These are phyloP conservation scores for Syzygium aqueum DNA, from an alignment of 345 rosid species.

Conservation along the genomic window DNA sequence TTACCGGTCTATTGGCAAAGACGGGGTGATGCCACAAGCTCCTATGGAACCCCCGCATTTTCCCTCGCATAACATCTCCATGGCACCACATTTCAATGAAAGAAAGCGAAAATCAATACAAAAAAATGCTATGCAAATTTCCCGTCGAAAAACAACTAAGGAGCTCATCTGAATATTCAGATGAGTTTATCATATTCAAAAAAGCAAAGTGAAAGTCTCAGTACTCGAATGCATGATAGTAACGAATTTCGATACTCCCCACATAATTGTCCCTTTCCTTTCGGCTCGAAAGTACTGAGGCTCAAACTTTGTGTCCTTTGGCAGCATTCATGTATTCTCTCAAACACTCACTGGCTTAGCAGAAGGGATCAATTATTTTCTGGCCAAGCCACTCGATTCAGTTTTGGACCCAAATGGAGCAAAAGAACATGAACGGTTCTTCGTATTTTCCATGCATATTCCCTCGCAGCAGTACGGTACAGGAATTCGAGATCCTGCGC, in stretches of 20 bases:
- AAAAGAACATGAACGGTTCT: neutral
- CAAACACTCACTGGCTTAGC: neutral
- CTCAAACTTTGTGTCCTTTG: neutral
- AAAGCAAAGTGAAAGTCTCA: rapidly evolving
- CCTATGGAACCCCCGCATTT: too few relatives aligned
- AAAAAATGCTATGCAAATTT: neutral
- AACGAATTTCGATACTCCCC: rapidly evolving
- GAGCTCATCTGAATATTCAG: neutral
- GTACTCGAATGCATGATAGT: rapidly evolving
- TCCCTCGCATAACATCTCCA: neutral
- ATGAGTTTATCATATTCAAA: neutral
- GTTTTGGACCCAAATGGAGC: neutral
- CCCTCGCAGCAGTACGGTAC: neutral
- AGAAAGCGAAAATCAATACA: neutral
- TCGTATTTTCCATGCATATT: neutral
- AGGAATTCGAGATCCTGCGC: neutral
- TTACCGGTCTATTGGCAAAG: neutral
- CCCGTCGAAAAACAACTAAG: rapidly evolving
- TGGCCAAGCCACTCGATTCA: neutral
- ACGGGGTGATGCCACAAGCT: neutral
- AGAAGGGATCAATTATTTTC: neutral
- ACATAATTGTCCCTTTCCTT: neutral
- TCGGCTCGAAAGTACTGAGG: neutral
- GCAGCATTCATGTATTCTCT: neutral
- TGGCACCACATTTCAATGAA: neutral